phyloP scores from a whole-genome alignment of 106 monocot genomes.

The Triglochin maritima region DNA sequence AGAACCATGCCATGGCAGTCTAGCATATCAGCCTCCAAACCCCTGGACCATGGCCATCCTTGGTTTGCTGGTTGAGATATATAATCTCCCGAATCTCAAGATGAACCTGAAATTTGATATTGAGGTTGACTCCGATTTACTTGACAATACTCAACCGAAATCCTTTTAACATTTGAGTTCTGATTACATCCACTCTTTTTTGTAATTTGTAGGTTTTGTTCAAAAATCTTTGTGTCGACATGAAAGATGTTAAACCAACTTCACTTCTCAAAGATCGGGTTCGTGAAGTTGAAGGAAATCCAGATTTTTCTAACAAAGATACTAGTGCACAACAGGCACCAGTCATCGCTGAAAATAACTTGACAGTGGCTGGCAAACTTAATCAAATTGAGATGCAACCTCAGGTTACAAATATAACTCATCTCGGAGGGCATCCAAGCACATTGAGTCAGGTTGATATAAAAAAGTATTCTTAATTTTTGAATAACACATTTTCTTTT shows the following conservation, averaged over 20 bases:
- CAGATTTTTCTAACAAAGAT: slow-evolving; percentile 96
- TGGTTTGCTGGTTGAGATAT: slow-evolving; percentile 82
- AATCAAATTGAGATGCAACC: slow-evolving; percentile 56
- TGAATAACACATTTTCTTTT: neutral
- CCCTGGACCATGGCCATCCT: slow-evolving; percentile 99
- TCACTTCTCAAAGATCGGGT: slow-evolving; percentile 75
- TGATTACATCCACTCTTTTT: neutral
- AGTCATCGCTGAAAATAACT: slow-evolving; percentile 41
- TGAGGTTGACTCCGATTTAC: slow-evolving; percentile 40
- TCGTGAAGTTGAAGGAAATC: slow-evolving; percentile 87
- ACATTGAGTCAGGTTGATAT: slow-evolving; percentile 47
- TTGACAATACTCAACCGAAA: neutral
- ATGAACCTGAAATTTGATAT: slow-evolving; percentile 99
- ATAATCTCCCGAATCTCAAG: slow-evolving; percentile 92
- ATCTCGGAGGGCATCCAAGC: slow-evolving; percentile 40
- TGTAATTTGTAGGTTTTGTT: slow-evolving; percentile 57
- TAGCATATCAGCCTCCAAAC: slow-evolving; percentile 96
- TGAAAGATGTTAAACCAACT: slow-evolving; percentile 91
- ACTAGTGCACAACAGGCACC: slow-evolving; percentile 40
- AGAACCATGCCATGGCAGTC: slow-evolving; percentile 88
- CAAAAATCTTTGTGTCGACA: slow-evolving; percentile 80
- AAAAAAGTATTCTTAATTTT: neutral
- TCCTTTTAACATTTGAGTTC: neutral
- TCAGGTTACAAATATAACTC: slow-evolving; percentile 45
- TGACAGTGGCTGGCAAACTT: slow-evolving; percentile 30